Evolutionary conservation across 306 rosid species (phyloP), one percentile per base, ranked within the genome.

Genomic region (Lathyrus sativus): DNA sequence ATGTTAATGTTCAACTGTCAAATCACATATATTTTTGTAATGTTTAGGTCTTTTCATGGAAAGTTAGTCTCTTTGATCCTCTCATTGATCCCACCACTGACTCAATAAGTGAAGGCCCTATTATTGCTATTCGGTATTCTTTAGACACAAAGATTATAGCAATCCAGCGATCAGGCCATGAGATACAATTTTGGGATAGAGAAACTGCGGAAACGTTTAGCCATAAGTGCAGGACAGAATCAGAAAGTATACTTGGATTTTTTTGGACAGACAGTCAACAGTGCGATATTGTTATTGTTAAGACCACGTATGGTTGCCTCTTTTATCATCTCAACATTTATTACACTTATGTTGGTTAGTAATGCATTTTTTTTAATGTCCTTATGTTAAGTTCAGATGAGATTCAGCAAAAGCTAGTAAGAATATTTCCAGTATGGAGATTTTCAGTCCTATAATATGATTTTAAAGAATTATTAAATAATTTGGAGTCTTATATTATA

Each of bases 251-350:
- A 61, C 83, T 93, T 80, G 99, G 99, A 13, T 90, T 90, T 68
- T 93, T 93, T 78, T 93, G 99, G 99, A 90, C 99, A 9, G 99
- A 90, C 72, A 84, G 95, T 68, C 90, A 90, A 44, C 74, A 76
- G 68, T 88, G 95, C 76, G 86, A 90, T 82, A 76, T 93, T 63
- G 95, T 93, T 72, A 55, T 93, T 78, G 90, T 93, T 66, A 93
- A 90, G 85, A 86, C 97, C 73, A 90, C 90, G 99, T 90, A 85
- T 65, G 39, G 37, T 69, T 74, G 45, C 38, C 56, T 54, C 62
- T 43, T 24, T 43, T 61, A 3, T 45, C 62, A 51, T 42, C 41
- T 72, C 13, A 46, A 42, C 17, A 42, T 76, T 62, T 48, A 49
- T 38, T 76, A 10, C 33, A 26, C 45, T 75, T 76, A 18, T 37